A percentile compares a stretch with the other conserved stretches of the same genome.
phyloP scores from a whole-genome alignment of 805 yeast species.

The Candida adriatica region DNA sequence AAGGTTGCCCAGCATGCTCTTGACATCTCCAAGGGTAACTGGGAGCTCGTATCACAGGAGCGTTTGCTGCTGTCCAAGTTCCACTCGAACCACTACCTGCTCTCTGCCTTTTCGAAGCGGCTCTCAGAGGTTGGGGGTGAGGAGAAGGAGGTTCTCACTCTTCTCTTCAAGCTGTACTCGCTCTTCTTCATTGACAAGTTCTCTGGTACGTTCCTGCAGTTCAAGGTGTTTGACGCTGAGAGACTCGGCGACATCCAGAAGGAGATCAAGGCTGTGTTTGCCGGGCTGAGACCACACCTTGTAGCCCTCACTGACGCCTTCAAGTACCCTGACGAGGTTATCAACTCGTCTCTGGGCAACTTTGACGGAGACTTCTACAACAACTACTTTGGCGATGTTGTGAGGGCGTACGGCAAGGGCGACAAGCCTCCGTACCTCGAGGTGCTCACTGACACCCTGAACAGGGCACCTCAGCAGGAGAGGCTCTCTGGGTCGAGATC shows the following conservation, averaged over 20 bases:
- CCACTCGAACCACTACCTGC: conserved; percentile 33
- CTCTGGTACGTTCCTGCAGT: conserved; percentile 65
- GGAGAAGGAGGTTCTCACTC: conserved; percentile 42
- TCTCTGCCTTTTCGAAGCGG: conserved; percentile 27
- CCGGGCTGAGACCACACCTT: conserved; percentile 55
- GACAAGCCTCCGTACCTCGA: conserved; percentile 48
- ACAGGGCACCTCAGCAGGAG: conserved; percentile 32
- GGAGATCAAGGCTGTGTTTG: conserved; percentile 39
- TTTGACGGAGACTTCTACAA: conserved; percentile 80
- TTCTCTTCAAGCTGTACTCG: conserved; percentile 57
- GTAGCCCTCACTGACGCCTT: conserved; percentile 81
- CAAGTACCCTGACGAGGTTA: conserved; percentile 70
- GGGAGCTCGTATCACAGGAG: conserved; percentile 32
- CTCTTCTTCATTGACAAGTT: conserved; percentile 60
- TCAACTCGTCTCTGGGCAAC: conserved; percentile 77
- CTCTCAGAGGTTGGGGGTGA: conserved; percentile 16
- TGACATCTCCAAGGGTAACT: conserved; percentile 25
- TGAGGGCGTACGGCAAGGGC: conserved; percentile 37
- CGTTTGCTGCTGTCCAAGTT: conserved; percentile 33
- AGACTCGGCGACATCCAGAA: conserved; percentile 37
- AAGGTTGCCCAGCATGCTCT: conserved; percentile 25
- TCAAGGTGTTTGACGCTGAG: conserved; percentile 45
- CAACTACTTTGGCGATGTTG: conserved; percentile 62
- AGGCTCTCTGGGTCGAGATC: conserved; percentile 28
- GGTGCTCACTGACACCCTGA: conserved; percentile 31